These are phyloP conservation scores for Alternaria gansuensis DNA, from an alignment of 2,329 filamentous ascomycete species.

Conservation along the genomic window DNA sequence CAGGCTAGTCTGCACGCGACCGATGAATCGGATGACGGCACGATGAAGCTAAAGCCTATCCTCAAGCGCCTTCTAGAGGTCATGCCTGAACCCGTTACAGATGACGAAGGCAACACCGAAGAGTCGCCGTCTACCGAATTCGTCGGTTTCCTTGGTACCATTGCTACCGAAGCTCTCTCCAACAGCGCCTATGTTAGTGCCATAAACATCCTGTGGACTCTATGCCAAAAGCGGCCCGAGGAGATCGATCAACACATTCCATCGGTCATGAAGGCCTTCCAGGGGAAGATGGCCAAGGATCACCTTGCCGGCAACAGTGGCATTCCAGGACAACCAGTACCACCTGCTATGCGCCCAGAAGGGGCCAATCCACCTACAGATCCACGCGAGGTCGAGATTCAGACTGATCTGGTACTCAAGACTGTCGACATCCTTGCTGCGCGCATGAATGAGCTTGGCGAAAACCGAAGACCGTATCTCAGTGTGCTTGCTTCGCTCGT, in stretches of 20 bases:
- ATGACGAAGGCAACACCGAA: constrained; percentile 82
- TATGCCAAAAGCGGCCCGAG: constrained; percentile 83
- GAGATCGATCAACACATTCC: constrained; percentile 90
- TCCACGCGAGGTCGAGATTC: constrained; percentile 83
- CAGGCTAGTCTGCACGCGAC: constrained; percentile 88
- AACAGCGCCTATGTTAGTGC: constrained; percentile 83
- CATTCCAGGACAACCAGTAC: constrained; percentile 46
- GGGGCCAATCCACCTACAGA: constrained; percentile 69
- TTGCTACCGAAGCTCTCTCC: constrained; percentile 86
- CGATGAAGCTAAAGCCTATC: constrained; percentile 70
- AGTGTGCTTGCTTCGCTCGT: constrained; percentile 94
- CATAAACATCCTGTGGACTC: constrained; percentile 91
- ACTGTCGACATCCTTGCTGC: constrained; percentile 91
- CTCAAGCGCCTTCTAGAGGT: constrained; percentile 86
- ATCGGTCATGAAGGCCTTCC: constrained; percentile 90
- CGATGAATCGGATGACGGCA: constrained; percentile 74
- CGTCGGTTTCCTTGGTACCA: constrained; percentile 80
- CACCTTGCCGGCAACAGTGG: constrained; percentile 75
- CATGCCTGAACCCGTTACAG: constrained; percentile 82
- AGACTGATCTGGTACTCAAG: constrained; percentile 90
- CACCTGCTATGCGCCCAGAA: constrained; percentile 60
- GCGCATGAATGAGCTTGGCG: constrained; percentile 90
- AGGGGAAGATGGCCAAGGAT: constrained; percentile 89
- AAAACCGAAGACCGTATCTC: constrained; percentile 90
- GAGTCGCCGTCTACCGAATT: constrained; percentile 84